These are phyloP conservation scores for Backusella parvicylindrica DNA, from an alignment of 192 early-diverging fungal species.

Conservation along the genomic window DNA sequence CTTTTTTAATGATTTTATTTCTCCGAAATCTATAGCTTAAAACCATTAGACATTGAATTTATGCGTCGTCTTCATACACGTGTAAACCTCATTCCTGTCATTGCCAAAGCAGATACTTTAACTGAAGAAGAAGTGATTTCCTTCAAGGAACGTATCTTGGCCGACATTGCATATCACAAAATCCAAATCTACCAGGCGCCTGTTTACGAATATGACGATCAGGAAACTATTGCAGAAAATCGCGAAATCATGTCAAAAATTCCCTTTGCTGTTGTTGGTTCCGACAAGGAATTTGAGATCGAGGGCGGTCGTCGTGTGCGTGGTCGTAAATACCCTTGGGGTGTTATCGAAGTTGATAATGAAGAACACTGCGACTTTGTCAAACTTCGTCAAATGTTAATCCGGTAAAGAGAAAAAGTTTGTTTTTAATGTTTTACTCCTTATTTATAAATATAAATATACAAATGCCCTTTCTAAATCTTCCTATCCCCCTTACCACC, in stretches of 20 bases:
- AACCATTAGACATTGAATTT: conserved; percentile 91
- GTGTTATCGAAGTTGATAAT: conserved; percentile 96
- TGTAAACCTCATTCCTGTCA: conserved; percentile 87
- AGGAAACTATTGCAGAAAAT: conserved; percentile 76
- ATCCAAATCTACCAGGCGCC: conserved; percentile 86
- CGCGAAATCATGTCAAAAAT: conserved; percentile 86
- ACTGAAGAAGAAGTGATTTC: conserved; percentile 73
- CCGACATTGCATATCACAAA: conserved; percentile 77
- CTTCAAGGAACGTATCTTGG: conserved; percentile 86
- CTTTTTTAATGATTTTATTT: neutral
- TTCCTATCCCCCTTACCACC: neutral
- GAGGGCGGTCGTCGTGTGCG: conserved; percentile 81
- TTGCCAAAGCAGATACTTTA: conserved; percentile 90
- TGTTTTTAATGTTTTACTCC: neutral
- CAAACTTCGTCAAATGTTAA: conserved; percentile 88
- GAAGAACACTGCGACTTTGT: conserved; percentile 96
- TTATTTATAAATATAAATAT: neutral
- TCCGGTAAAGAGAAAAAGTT: conserved; percentile 40
- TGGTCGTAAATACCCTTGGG: conserved; percentile 91
- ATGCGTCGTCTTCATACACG: conserved; percentile 89
- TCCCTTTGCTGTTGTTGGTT: conserved; percentile 94
- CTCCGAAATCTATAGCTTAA: conserved; percentile 49
- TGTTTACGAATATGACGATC: conserved; percentile 79
- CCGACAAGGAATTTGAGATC: conserved; percentile 80
- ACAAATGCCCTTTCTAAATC: neutral